Conservation (phyloP, 2,329 filamentous ascomycete genomes). For the Colletotrichum kahawae region DNA sequence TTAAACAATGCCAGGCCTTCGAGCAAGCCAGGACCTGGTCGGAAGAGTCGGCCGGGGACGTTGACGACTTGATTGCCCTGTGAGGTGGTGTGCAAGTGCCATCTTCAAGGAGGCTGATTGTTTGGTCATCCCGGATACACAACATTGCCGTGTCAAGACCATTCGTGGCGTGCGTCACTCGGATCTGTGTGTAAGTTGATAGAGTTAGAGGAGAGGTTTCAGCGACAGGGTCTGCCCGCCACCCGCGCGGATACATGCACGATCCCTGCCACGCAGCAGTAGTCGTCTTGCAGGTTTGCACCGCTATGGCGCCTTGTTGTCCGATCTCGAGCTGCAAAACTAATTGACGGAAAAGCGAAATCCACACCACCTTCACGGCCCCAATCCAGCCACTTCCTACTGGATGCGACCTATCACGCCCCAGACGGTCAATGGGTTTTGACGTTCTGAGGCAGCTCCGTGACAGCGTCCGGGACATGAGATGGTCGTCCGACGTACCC, state of each 20-base stretch:
- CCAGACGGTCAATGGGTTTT: not conserved
- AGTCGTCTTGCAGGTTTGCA: not conserved
- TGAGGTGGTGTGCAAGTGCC: not conserved
- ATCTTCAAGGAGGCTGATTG: not conserved
- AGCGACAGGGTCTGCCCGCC: slow-evolving; percentile 16
- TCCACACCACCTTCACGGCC: not conserved
- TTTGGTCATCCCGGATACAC: not conserved
- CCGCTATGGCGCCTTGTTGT: not conserved
- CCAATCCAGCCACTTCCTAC: slow-evolving; percentile 8
- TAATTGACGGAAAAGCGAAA: not conserved
- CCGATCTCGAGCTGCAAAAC: not conserved
- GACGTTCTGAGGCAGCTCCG: slow-evolving; percentile 18
- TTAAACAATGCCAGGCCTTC: slow-evolving; percentile 1
- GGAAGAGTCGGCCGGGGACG: not conserved
- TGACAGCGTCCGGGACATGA: slow-evolving; percentile 7
- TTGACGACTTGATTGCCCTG: slow-evolving; percentile 1
- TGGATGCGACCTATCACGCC: slow-evolving; percentile 1
- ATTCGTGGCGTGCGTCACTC: slow-evolving; percentile 14
- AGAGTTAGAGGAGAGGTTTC: slow-evolving; percentile 23
- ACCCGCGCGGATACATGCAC: slow-evolving; percentile 1
- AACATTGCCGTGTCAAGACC: slow-evolving; percentile 2
- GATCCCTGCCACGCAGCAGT: not conserved
- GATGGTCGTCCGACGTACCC: slow-evolving; percentile 16
- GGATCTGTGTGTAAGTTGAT: slow-evolving; percentile 22
- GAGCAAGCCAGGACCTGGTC: not conserved